These are phyloP conservation scores for Rosa hybrid DNA, from an alignment of 331 rosid species.

Conservation along the genomic window DNA sequence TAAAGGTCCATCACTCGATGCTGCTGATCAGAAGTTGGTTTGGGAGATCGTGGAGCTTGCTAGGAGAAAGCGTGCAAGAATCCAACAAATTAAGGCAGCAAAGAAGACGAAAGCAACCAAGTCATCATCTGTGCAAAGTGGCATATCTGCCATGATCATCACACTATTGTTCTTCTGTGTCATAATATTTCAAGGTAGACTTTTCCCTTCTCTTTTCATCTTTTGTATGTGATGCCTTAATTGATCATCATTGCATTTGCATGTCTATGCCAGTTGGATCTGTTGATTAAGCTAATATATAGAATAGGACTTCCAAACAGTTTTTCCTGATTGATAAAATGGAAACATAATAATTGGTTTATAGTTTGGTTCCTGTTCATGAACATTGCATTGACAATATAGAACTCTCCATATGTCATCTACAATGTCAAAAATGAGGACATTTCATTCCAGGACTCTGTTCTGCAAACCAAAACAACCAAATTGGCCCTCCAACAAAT, in stretches of 20 bases:
- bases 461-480: too few species aligned
- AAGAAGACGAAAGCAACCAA: slow-evolving; percentile 56
- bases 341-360: neutral
- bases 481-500: neutral
- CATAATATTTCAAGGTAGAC: slow-evolving; percentile 59
- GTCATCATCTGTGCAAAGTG: slow-evolving; percentile 35
- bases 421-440: too few species aligned
- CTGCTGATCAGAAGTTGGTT: slow-evolving; percentile 59
- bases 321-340: neutral
- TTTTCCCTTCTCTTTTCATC: neutral
- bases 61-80: slow-evolving; percentile 65
- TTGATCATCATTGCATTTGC: neutral
- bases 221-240: neutral
- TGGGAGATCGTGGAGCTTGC: slow-evolving; percentile 66
- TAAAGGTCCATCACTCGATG: slow-evolving; percentile 63
- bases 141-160: slow-evolving; percentile 59
- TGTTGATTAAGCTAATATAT: neutral
- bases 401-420: too few species aligned
- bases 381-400: too few species aligned
- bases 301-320: neutral
- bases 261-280: neutral
- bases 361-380: too few species aligned
- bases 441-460: neutral
- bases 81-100: slow-evolving; percentile 52
- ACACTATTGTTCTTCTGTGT: slow-evolving; percentile 56